Evolutionary conservation across 1,139 yeast species (phyloP), one percentile per base, ranked within the genome.

Genomic region (Scheffersomyces quercinus): DNA sequence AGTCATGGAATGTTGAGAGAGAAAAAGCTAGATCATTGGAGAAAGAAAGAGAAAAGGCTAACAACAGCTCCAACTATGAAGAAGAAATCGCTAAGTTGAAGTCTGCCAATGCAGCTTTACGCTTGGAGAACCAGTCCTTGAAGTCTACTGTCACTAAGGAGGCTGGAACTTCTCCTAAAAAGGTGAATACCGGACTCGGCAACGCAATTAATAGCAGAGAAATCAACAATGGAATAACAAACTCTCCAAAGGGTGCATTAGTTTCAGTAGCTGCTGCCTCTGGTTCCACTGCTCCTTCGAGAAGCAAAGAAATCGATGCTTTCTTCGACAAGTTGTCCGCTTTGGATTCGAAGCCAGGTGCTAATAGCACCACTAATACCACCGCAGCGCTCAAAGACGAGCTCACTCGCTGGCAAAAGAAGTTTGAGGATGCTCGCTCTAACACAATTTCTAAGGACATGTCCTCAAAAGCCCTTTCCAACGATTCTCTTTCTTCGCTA

Each of bases 391-490:
- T 72, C 39, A 60, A 62, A 42, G 54, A 54, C 36, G 73, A 71
- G 41, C 60, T 68, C 11, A 47, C 59, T 5, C 64, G 60, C 40
- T 78, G 82, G 82, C 81, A 77, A 59, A 60, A 60, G 45, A 75
- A 66, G 48, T 78, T 66, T 50, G 81, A 77, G 58, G 67, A 68
- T 12, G 60, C 68, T 14, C 65, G 73, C 36, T 53, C 79, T 2
- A 60, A 59, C 26, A 55, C 56, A n/a, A 50, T 67, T 26, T 50
- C 63, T 2, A 50, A 53, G 14, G 56, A 59, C 15, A 54, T 68
- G 35, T 54, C 56, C n/a, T 50, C 51, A 11, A 53, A 63, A 11
- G 55, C 67, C 29, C 40, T 65, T 37, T 53, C 60, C 6, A 47
- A 58, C 20, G 53, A 53, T 5, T 64, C 65, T 34, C 54, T 75